phyloP scores from a whole-genome alignment of 371 early-diverging fungal species.

The Choanephora cucurbitarum region DNA sequence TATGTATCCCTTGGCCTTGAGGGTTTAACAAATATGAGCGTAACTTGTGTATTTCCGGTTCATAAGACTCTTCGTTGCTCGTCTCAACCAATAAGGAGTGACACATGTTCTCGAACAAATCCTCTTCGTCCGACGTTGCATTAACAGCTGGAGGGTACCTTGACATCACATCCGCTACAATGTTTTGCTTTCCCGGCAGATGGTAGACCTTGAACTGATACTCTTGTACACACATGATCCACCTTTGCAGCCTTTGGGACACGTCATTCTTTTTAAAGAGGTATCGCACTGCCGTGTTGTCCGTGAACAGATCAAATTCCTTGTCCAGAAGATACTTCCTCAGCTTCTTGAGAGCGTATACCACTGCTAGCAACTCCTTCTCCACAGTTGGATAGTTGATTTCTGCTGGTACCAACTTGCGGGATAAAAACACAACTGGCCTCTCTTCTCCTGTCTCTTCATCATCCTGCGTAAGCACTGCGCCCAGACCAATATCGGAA shows the following conservation, averaged over 20 bases:
- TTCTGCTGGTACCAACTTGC: background rate
- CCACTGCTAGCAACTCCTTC: background rate
- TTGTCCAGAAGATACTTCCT: conserved; percentile 1
- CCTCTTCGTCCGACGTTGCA: no score
- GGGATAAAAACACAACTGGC: background rate
- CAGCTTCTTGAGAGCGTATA: conserved; percentile 1
- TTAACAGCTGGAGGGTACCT: background rate
- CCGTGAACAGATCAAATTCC: background rate
- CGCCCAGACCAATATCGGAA: no score
- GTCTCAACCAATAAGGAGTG: no score
- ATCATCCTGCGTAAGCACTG: no score
- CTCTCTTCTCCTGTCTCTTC: background rate
- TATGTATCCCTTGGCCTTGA: no score
- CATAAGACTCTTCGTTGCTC: no score
- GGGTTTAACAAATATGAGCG: no score
- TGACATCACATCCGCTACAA: background rate
- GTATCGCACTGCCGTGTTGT: background rate
- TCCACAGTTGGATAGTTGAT: background rate
- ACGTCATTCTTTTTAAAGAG: background rate
- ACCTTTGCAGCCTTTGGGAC: background rate
- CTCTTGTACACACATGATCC: background rate
- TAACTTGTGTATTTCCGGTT: no score
- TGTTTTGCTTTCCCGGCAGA: background rate
- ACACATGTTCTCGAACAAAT: no score
- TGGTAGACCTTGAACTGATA: background rate